Conservation (phyloP, 1,139 yeast species). For the Protomyces macrosporus region DNA sequence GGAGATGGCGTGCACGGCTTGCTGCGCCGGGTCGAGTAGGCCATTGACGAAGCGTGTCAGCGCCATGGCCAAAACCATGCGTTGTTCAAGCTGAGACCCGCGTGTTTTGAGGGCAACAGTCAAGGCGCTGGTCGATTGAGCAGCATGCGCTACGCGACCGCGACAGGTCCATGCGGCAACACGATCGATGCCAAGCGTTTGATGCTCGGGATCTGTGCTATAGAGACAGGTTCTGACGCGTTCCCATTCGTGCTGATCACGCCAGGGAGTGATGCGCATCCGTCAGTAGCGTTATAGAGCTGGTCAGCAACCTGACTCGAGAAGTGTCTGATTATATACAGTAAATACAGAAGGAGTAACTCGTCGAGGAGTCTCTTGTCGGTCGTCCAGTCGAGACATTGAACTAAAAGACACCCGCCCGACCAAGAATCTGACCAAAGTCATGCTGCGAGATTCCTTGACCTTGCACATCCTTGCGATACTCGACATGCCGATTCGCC, state of each 20-base stretch:
- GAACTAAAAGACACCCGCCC: slow-evolving; percentile 23
- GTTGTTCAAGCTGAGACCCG: slow-evolving; percentile 37
- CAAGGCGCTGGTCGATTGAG: slow-evolving; percentile 65
- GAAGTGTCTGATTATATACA: too few relatives aligned
- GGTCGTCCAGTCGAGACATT: too few relatives aligned
- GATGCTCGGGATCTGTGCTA: background rate
- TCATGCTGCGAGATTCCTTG: slow-evolving; percentile 22
- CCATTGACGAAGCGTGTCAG: slow-evolving; percentile 87
- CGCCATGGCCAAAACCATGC: slow-evolving; percentile 64
- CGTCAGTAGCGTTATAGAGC: too few relatives aligned
- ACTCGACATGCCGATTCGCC: slow-evolving; percentile 14
- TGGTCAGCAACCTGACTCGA: too few relatives aligned
- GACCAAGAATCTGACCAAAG: slow-evolving; percentile 26
- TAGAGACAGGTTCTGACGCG: slow-evolving; percentile 1
- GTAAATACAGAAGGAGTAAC: too few relatives aligned
- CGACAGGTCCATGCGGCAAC: slow-evolving; percentile 37
- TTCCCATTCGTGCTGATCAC: slow-evolving; percentile 12
- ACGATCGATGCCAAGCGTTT: background rate
- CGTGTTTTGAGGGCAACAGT: slow-evolving; percentile 46
- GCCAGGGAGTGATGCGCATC: slow-evolving; percentile 19
- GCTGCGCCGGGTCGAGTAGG: slow-evolving; percentile 78
- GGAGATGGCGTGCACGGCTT: slow-evolving; percentile 71
- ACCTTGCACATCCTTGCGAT: background rate
- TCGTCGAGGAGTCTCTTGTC: too few relatives aligned
- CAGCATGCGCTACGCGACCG: slow-evolving; percentile 72